Evolutionary conservation across 2,329 filamentous ascomycete species (phyloP).

Genomic region (Penicillium fuscoglaucum): DNA sequence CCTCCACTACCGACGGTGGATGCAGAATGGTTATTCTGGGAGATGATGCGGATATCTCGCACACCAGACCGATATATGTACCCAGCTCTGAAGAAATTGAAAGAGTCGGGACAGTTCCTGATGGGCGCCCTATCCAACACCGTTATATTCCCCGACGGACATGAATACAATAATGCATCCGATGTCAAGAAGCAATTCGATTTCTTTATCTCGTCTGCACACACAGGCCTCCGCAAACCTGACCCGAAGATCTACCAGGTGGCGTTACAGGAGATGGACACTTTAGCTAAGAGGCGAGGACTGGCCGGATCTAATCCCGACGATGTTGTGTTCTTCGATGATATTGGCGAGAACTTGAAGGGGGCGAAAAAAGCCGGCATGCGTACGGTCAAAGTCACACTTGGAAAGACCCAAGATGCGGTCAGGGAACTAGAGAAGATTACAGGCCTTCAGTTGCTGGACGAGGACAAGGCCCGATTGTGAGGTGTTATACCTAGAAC

Average conservation of each 20-base stretch:
- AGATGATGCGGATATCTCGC: conserved; percentile 79
- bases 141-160: conserved; percentile 75
- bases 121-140: conserved; percentile 89
- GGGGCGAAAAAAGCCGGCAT: conserved; percentile 73
- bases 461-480: conserved; percentile 41
- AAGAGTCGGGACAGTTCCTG: conserved; percentile 64
- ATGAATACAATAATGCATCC: conserved; percentile 63
- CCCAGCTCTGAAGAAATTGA: conserved; percentile 72
- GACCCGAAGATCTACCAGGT: conserved; percentile 77
- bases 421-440: conserved; percentile 76
- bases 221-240: conserved; percentile 85
- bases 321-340: conserved; percentile 85
- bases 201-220: conserved; percentile 82
- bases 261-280: conserved; percentile 66
- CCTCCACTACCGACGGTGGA: conserved; percentile 73
- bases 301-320: conserved; percentile 57
- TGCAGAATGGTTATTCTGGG: conserved; percentile 77
- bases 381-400: conserved; percentile 76
- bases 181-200: conserved; percentile 73
- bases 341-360: conserved; percentile 92
- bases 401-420: conserved; percentile 76
- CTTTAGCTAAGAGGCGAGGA: conserved; percentile 59
- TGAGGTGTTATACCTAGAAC: conserved; percentile 17
- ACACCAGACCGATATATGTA: conserved; percentile 83
- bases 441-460: conserved; percentile 61